A percentile compares a stretch with the other conserved stretches of the same genome.
These are phyloP conservation scores for Candida schatavii DNA, from an alignment of 805 yeast species.

Conservation along the genomic window DNA sequence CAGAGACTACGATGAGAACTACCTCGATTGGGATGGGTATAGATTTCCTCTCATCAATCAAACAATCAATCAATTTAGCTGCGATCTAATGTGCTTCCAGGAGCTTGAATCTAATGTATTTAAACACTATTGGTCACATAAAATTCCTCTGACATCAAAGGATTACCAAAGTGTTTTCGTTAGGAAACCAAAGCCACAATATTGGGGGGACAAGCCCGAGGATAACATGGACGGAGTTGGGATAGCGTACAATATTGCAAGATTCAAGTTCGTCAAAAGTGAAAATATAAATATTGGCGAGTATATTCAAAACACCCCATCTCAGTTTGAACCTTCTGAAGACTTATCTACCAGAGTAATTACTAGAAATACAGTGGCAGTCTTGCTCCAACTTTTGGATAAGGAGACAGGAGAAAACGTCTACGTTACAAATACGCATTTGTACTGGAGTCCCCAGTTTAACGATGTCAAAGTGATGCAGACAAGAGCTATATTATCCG, in stretches of 20 bases:
- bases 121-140: constrained; percentile 35
- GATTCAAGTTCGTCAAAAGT: constrained; percentile 41
- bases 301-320: constrained; percentile 19
- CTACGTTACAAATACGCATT: constrained; percentile 56
- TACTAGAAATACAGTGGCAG: constrained; percentile 55
- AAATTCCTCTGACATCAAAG: constrained; percentile 16
- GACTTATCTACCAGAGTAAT: constrained; percentile 35
- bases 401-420: constrained; percentile 34
- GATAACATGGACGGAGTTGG: constrained; percentile 61
- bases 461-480: constrained; percentile 56
- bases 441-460: constrained; percentile 52
- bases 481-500: constrained; percentile 35
- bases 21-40: constrained; percentile 46
- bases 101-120: constrained; percentile 48
- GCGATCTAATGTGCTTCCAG: constrained; percentile 62
- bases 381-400: constrained; percentile 49
- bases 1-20: constrained; percentile 45
- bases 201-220: constrained; percentile 44
- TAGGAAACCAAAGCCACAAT: constrained; percentile 49
- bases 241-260: constrained; percentile 46
- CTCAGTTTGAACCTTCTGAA: constrained; percentile 26
- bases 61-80: constrained; percentile 34
- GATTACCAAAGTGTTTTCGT: constrained; percentile 49
- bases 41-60: constrained; percentile 35
- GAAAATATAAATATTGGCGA: constrained; percentile 31